Percentiles rank a stretch among this genome's conserved stretches.
Evolutionary conservation across 305 asterid genomes (phyloP).

Genomic region (Fraxinus platypoda): DNA sequence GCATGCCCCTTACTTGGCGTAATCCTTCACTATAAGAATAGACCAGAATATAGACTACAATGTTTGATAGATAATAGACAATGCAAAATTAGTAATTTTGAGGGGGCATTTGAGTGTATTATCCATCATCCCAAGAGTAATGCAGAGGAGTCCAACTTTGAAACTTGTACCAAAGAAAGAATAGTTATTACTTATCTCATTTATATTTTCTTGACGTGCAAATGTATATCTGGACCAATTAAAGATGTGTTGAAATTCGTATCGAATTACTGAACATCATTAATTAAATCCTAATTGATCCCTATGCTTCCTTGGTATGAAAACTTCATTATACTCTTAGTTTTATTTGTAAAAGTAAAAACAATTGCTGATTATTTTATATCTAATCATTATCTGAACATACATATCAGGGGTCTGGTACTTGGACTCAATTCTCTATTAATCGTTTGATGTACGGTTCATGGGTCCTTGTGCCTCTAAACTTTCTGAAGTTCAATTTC

Average conservation of each 20-base stretch:
- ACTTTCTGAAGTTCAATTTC: conserved; percentile 87
- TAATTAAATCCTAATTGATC: neutral
- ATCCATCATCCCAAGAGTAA: neutral
- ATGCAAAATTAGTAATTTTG: neutral
- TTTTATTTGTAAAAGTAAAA: neutral
- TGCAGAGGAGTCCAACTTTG: neutral
- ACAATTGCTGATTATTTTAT: neutral
- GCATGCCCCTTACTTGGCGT: neutral
- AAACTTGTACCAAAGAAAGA: neutral
- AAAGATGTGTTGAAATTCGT: neutral
- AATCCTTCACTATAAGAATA: neutral
- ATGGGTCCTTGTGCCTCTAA: conserved; percentile 86
- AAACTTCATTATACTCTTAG: neutral
- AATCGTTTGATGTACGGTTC: conserved; percentile 77
- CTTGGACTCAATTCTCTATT: conserved; percentile 68
- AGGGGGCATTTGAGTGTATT: neutral
- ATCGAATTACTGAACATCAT: neutral
- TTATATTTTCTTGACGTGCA: neutral
- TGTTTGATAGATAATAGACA: neutral
- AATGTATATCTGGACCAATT: neutral
- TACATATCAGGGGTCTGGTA: conserved; percentile 64
- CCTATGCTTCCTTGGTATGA: neutral
- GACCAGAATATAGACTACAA: neutral
- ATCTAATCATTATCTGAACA: conserved; percentile 18
- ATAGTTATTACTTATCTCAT: neutral